phyloP scores from a whole-genome alignment of 345 rosid species.

The Ceriops decandra region DNA sequence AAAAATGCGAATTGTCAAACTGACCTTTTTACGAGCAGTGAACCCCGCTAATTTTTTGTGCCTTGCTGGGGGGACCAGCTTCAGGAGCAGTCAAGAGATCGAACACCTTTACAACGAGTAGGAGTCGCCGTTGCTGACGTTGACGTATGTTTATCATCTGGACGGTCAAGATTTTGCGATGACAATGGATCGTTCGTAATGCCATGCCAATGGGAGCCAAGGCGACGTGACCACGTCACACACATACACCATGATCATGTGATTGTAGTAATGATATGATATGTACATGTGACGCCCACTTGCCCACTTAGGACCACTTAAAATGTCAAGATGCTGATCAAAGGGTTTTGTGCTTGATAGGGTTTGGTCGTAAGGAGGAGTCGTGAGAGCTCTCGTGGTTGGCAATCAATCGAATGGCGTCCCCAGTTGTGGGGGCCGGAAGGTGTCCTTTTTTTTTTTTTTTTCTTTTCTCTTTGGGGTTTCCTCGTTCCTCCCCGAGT shows the following conservation, averaged over 20 bases:
- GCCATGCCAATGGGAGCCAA: background rate
- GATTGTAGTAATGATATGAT: conserved; percentile 1
- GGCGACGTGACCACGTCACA: background rate
- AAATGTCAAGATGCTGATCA: too few relatives aligned
- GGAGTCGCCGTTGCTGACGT: background rate
- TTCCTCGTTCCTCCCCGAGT: too few relatives aligned
- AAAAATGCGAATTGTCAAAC: too few relatives aligned
- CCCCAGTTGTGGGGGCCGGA: too few relatives aligned
- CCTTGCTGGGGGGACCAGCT: background rate
- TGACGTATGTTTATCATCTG: background rate
- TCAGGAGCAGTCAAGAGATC: background rate
- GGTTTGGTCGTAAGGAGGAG: too few relatives aligned
- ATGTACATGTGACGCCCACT: background rate
- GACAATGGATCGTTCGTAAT: background rate
- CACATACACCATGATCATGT: conserved; percentile 3
- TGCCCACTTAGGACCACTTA: background rate
- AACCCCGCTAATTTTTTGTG: too few relatives aligned
- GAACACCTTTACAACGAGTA: background rate
- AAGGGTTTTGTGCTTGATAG: too few relatives aligned
- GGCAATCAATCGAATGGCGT: too few relatives aligned
- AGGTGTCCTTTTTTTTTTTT: too few relatives aligned
- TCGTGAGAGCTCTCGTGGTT: too few relatives aligned
- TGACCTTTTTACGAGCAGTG: too few relatives aligned
- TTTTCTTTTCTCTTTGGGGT: too few relatives aligned
- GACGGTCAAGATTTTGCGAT: background rate